phyloP scores from a whole-genome alignment of 495 filamentous ascomycete species.

The Xylaria scruposa region DNA sequence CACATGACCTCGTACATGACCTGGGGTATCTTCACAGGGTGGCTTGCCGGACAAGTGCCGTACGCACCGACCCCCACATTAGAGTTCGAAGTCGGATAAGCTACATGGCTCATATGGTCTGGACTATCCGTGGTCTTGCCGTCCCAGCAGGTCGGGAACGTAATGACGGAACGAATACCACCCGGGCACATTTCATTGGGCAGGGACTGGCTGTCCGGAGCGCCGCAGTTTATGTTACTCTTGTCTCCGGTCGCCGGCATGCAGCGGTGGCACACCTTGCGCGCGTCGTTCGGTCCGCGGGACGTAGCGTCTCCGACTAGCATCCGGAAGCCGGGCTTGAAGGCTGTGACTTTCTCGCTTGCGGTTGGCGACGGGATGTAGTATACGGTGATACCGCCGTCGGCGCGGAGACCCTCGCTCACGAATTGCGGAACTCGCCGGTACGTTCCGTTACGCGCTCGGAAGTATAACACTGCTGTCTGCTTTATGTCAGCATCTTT shows the following conservation, averaged over 20 bases:
- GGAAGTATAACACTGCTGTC: constrained; percentile 46
- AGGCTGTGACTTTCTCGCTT: constrained; percentile 57
- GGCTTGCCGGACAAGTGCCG: constrained; percentile 70
- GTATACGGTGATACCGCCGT: constrained; percentile 52
- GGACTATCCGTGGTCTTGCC: constrained; percentile 66
- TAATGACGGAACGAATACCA: constrained; percentile 49
- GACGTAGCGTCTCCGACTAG: constrained; percentile 65
- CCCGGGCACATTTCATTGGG: constrained; percentile 34
- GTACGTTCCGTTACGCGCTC: constrained; percentile 50
- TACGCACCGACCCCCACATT: constrained; percentile 29
- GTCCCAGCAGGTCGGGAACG: constrained; percentile 64
- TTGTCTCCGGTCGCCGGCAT: constrained; percentile 44
- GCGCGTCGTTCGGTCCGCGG: constrained; percentile 45
- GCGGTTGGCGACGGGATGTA: constrained; percentile 44
- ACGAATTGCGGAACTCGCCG: constrained; percentile 49
- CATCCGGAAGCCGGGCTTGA: constrained; percentile 74
- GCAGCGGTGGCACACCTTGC: constrained; percentile 62
- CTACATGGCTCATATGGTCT: constrained; percentile 65
- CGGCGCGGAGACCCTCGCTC: constrained; percentile 41
- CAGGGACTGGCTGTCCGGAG: constrained; percentile 39
- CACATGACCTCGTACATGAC: constrained; percentile 46
- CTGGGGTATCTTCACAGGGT: constrained; percentile 50
- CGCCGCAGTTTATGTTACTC: constrained; percentile 41
- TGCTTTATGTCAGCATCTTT: neutral
- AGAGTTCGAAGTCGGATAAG: constrained; percentile 34